Evolutionary conservation across 1,284 basidiomycete genomes (phyloP).

Genomic region (Irpex rosettiformis): DNA sequence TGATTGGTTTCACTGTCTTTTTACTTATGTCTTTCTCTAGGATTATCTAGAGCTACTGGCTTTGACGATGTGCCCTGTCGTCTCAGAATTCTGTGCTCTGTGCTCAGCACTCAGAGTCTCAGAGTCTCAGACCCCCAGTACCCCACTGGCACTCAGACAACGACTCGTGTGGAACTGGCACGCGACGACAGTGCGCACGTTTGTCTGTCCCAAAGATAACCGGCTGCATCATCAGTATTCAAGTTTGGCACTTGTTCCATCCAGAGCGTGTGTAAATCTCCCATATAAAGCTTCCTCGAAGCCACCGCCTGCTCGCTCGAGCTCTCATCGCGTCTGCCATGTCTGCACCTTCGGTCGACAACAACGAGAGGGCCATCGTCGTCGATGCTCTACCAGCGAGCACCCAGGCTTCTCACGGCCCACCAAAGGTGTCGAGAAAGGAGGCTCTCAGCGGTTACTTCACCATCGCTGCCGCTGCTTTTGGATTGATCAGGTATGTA

Average conservation of each 20-base stretch:
- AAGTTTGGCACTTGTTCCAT: neutral
- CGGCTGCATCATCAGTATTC: neutral
- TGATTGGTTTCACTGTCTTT: neutral
- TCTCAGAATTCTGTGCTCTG: no score
- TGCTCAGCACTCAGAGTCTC: neutral
- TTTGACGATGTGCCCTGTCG: neutral
- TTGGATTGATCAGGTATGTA: slow-evolving; percentile 60
- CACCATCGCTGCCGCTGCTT: slow-evolving; percentile 61
- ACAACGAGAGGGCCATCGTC: neutral
- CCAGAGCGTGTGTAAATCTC: neutral
- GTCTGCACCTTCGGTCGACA: neutral
- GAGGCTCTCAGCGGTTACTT: slow-evolving; percentile 53
- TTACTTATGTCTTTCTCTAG: neutral
- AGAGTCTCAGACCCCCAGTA: neutral
- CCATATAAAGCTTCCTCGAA: neutral
- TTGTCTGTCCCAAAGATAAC: neutral
- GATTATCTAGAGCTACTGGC: no score
- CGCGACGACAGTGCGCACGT: neutral
- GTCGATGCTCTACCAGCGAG: neutral
- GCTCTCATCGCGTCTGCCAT: neutral
- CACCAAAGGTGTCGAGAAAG: slow-evolving; percentile 20
- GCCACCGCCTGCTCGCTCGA: neutral
- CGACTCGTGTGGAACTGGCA: no score
- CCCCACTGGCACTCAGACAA: no score
- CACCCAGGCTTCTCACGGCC: neutral